These are phyloP conservation scores for Capsicum chinense DNA, from an alignment of 257 asterid genomes.

Conservation along the genomic window DNA sequence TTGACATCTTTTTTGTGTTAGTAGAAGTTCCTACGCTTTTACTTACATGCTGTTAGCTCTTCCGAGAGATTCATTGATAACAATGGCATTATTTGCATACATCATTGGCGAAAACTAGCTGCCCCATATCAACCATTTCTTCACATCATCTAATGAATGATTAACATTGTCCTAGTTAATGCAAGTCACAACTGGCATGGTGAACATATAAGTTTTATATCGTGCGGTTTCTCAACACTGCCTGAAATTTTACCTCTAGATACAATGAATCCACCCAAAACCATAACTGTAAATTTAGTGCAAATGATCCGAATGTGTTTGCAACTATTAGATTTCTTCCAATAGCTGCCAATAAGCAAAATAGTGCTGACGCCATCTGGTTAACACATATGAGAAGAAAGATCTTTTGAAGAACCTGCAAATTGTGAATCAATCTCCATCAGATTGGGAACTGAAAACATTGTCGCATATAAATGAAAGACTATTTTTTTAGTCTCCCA, in stretches of 20 bases:
- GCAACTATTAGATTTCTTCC: conserved; percentile 31
- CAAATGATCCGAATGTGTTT: conserved; percentile 23
- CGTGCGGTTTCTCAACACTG: conserved; percentile 4
- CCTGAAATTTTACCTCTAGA: conserved; percentile 28
- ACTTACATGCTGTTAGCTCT: conserved; percentile 40
- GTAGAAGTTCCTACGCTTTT: not conserved
- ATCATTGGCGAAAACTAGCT: conserved; percentile 43
- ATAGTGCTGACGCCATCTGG: conserved; percentile 20
- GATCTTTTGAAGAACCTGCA: conserved; percentile 29
- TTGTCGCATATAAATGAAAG: not conserved
- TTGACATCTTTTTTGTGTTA: not conserved
- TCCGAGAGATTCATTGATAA: conserved; percentile 42
- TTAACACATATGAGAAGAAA: conserved; percentile 11
- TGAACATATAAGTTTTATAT: not conserved
- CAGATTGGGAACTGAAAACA: not conserved
- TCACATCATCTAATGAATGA: conserved; percentile 29
- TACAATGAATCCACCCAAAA: conserved; percentile 34
- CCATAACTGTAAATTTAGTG: conserved; percentile 8
- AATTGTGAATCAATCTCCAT: not conserved
- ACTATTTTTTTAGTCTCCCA: conserved; percentile 37
- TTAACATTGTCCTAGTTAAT: not conserved
- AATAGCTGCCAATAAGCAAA: conserved; percentile 16
- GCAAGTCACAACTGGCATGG: not conserved
- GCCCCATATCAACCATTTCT: conserved; percentile 43
- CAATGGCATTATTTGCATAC: conserved; percentile 42